Percentiles rank a stretch among this genome's conserved stretches.
Conservation (phyloP, 176 grass and related monocot species). For the Aegilops speltoides region DNA sequence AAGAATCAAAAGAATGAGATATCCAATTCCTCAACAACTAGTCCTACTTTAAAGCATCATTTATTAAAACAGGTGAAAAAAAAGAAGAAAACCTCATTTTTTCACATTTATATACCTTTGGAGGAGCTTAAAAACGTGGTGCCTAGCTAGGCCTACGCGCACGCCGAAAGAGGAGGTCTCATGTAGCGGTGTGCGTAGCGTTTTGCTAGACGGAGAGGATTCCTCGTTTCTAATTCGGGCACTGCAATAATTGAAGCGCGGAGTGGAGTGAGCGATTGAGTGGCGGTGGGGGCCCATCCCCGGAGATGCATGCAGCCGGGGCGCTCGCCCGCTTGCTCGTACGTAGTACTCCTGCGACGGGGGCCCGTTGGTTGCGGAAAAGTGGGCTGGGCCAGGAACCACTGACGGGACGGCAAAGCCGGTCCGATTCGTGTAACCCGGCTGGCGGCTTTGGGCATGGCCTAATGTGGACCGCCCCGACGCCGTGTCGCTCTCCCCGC, state of each 20-base stretch:
- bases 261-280: not conserved
- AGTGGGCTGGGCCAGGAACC: constrained; percentile 46
- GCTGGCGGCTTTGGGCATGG: not conserved
- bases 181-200: not conserved
- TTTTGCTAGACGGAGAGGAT: constrained; percentile 37
- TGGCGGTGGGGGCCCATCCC: not conserved
- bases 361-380: not conserved
- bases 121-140: constrained; percentile 14
- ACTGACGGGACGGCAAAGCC: constrained; percentile 22
- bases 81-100: too few relatives aligned
- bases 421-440: not conserved
- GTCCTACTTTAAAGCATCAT: too few relatives aligned
- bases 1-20: too few relatives aligned
- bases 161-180: not conserved
- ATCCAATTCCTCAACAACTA: too few relatives aligned
- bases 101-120: not conserved
- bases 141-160: not conserved
- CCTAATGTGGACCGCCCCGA: constrained; percentile 8
- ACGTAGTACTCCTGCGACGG: too few relatives aligned
- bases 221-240: constrained; percentile 75
- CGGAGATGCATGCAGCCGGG: not conserved
- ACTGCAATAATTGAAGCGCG: constrained; percentile 46
- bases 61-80: too few relatives aligned
- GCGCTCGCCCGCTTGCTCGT: too few relatives aligned
- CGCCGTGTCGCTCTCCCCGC: constrained; percentile 35